Evolutionary conservation across 768 basidiomycete genomes (phyloP).

Genomic region (Multifurca ochricompacta): DNA sequence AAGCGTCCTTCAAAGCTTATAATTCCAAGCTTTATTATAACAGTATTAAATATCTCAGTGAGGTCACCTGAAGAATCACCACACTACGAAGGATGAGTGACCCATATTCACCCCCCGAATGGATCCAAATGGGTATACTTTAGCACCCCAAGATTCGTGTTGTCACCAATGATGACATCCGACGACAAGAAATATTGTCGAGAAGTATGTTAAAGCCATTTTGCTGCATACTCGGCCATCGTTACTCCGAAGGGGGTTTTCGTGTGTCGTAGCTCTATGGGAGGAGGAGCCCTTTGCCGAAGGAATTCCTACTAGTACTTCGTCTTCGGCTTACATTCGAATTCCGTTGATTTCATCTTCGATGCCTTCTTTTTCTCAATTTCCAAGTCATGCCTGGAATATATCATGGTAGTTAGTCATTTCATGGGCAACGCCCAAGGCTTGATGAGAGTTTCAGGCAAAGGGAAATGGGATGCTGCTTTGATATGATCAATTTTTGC

Average conservation of each 20-base stretch:
- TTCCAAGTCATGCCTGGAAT: conserved; percentile 42
- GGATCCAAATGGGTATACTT: conserved; percentile 49
- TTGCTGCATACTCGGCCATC: neutral
- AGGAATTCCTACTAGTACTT: conserved; percentile 22
- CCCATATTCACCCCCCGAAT: conserved; percentile 38
- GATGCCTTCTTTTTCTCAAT: conserved; percentile 44
- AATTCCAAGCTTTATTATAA: no score
- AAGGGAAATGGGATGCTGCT: conserved; percentile 28
- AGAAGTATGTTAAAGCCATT: conserved; percentile 17
- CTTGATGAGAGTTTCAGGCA: conserved; percentile 20
- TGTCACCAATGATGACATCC: conserved; percentile 45
- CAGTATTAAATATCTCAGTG: neutral
- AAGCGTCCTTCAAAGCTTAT: no score
- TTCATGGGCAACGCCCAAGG: conserved; percentile 40
- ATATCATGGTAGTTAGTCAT: conserved; percentile 43
- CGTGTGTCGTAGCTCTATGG: conserved; percentile 41
- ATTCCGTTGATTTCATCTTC: conserved; percentile 33
- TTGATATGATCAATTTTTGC: conserved; percentile 38
- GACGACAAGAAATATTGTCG: conserved; percentile 30
- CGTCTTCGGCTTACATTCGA: conserved; percentile 19
- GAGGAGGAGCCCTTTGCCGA: conserved; percentile 14
- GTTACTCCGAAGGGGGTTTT: conserved; percentile 30
- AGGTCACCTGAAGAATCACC: neutral
- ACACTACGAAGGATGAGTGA: neutral
- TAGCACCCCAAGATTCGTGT: conserved; percentile 33